Evolutionary conservation across 1,284 basidiomycete species (phyloP).

Genomic region (Fomitopsis schrenkii): DNA sequence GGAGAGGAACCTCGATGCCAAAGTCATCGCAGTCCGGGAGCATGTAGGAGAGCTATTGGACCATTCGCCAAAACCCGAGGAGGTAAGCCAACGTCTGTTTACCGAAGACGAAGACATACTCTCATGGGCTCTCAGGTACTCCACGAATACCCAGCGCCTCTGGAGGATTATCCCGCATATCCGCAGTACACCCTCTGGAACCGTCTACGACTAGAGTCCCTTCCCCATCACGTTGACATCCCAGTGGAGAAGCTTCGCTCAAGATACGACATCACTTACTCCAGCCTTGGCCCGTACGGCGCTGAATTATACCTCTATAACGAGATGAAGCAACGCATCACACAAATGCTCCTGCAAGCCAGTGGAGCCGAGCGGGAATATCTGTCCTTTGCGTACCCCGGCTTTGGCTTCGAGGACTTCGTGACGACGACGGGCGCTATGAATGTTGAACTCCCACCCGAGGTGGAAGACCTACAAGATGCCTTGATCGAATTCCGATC

Average conservation of each 20-base stretch:
- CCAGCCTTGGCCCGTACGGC: conserved; percentile 48
- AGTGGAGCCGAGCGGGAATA: conserved; percentile 20
- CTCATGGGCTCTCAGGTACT: conserved; percentile 42
- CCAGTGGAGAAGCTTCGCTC: conserved; percentile 52
- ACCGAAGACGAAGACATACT: background rate
- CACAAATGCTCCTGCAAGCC: conserved; percentile 31
- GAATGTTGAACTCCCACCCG: conserved; percentile 27
- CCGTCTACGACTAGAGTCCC: conserved; percentile 45
- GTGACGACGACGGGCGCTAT: conserved; percentile 8
- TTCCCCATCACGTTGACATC: conserved; percentile 39
- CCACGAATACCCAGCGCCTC: conserved; percentile 49
- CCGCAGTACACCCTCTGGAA: conserved; percentile 51
- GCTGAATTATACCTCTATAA: conserved; percentile 59
- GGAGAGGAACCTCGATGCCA: conserved; percentile 68
- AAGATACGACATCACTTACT: conserved; percentile 56
- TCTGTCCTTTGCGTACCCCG: conserved; percentile 13
- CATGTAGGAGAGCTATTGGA: conserved; percentile 59
- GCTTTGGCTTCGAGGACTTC: conserved; percentile 5
- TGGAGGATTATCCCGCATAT: conserved; percentile 45
- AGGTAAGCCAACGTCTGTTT: conserved; percentile 37
- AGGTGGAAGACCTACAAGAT: conserved; percentile 42
- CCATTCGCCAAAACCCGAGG: conserved; percentile 60
- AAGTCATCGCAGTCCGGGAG: conserved; percentile 67
- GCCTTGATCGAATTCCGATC: conserved; percentile 47
- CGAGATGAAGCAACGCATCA: conserved; percentile 50